Evolutionary conservation across 2,329 filamentous ascomycete species (phyloP).

Genomic region (Aspergillus piperis): DNA sequence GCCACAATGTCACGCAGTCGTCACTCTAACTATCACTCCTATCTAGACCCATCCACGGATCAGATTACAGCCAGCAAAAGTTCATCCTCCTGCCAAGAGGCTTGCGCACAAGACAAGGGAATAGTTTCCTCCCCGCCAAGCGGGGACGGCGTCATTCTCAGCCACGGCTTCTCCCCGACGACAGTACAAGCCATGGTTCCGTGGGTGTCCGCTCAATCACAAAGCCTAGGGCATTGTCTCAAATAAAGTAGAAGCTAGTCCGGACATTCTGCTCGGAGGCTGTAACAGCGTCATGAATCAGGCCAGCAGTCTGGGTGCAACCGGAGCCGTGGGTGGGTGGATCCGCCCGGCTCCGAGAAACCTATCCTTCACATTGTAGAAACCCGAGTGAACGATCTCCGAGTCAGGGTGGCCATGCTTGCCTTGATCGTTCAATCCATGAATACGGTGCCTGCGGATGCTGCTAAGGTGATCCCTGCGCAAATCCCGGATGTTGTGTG

Average conservation of each 20-base stretch:
- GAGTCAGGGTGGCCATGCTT: not conserved
- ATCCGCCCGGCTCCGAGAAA: conserved; percentile 1
- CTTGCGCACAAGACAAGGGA: not conserved
- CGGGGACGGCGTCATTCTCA: not conserved
- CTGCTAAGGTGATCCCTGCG: not conserved
- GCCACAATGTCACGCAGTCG: not conserved
- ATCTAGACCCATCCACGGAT: not conserved
- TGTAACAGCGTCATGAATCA: not conserved
- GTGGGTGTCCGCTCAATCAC: not conserved
- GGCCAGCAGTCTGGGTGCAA: not conserved
- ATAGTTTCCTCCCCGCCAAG: not conserved
- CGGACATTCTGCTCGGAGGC: not conserved
- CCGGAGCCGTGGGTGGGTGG: not conserved
- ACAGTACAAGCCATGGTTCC: not conserved
- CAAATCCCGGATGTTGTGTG: not conserved
- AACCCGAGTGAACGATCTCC: not conserved
- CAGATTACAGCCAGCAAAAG: not conserved
- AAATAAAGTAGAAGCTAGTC: conserved; percentile 3
- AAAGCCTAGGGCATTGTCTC: not conserved
- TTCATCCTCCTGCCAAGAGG: not conserved
- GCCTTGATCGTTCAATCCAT: not conserved
- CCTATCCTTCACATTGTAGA: not conserved
- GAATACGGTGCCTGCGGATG: not conserved
- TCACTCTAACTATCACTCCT: not conserved
- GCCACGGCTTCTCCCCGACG: not conserved